phyloP scores from a whole-genome alignment of 2,329 filamentous ascomycete species.

The Aspergillus pseudoviridinutans region DNA sequence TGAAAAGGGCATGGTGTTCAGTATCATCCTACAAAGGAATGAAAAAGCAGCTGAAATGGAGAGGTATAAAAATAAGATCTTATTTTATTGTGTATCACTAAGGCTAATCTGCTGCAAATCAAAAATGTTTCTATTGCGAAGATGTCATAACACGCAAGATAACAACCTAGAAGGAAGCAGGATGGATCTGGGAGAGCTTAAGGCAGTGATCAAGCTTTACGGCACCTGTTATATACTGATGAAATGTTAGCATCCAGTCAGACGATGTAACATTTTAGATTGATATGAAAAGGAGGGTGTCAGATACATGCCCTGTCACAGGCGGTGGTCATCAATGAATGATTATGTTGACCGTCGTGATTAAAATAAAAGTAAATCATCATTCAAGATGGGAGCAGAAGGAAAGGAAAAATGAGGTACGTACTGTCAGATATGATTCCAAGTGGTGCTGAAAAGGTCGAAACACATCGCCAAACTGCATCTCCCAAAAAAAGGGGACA shows the following conservation, averaged over 20 bases:
- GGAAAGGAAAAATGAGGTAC: slow-evolving; percentile 9
- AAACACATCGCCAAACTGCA: background rate
- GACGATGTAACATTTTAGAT: slow-evolving; percentile 5
- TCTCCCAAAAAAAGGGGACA: background rate
- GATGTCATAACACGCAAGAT: background rate
- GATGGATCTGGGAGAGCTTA: background rate
- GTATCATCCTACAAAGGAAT: background rate
- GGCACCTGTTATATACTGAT: background rate
- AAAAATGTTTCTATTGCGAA: background rate
- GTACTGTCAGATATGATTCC: slow-evolving; percentile 15
- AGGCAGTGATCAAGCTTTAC: background rate
- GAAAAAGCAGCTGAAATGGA: background rate
- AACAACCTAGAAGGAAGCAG: background rate
- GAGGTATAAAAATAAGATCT: background rate
- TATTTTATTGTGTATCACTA: background rate
- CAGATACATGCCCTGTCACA: slow-evolving; percentile 64
- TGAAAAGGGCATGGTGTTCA: background rate
- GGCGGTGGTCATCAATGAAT: slow-evolving; percentile 73
- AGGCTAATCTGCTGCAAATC: background rate
- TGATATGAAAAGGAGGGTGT: slow-evolving; percentile 8
- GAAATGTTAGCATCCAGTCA: slow-evolving; percentile 12
- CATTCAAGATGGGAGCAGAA: slow-evolving; percentile 45
- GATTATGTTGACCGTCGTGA: slow-evolving; percentile 88
- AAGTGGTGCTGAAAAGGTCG: background rate
- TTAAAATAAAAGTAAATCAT: slow-evolving; percentile 64